Percentiles rank a stretch among this genome's conserved stretches.
phyloP scores from a whole-genome alignment of 257 asterid species.

The Jacaranda copaia region DNA sequence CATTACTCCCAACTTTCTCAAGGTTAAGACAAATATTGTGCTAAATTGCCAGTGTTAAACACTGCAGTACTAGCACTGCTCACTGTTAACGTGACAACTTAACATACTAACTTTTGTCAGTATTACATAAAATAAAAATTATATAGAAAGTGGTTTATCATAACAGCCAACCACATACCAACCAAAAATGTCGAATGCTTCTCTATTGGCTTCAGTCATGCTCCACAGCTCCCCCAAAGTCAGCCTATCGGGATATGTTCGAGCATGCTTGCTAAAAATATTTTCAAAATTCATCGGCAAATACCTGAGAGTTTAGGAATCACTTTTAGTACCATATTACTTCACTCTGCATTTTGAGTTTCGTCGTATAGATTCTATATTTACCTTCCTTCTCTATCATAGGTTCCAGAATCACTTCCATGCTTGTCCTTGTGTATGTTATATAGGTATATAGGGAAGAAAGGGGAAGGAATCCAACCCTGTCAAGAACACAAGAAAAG shows the following conservation, averaged over 20 bases:
- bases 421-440: slow-evolving; percentile 85
- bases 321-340: not conserved
- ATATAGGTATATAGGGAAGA: slow-evolving; percentile 71
- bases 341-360: not conserved
- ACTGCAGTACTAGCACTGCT: no score
- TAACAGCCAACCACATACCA: slow-evolving; percentile 38
- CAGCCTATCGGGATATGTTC: slow-evolving; percentile 72
- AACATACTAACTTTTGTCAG: no score
- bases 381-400: slow-evolving; percentile 87
- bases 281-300: slow-evolving; percentile 71
- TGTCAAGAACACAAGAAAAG: slow-evolving; percentile 8
- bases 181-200: slow-evolving; percentile 61
- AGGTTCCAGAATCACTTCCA: slow-evolving; percentile 78
- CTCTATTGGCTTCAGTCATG: slow-evolving; percentile 76
- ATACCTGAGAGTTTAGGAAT: slow-evolving; percentile 44
- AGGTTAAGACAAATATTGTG: no score
- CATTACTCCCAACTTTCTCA: no score
- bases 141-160: no score
- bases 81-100: no score
- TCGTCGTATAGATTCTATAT: not conserved
- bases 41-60: no score
- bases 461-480: slow-evolving; percentile 85
- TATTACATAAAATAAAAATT: no score
- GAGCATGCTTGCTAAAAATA: slow-evolving; percentile 74
- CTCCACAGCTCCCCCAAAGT: slow-evolving; percentile 66